Conservation (phyloP, 257 asterid species). For the Cordia subcordata region DNA sequence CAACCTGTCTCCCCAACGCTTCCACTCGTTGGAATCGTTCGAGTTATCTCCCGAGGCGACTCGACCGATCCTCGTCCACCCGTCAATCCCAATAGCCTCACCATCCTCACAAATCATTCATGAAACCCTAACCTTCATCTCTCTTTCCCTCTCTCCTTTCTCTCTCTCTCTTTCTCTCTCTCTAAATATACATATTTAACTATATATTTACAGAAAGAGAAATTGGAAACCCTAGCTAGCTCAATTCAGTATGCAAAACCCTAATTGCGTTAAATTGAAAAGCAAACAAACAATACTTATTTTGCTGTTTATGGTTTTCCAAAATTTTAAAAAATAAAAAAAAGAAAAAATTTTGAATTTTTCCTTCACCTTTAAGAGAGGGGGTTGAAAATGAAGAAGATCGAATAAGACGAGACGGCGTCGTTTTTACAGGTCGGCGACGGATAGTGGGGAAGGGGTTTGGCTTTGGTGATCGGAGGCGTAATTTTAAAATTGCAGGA, state of each 20-base stretch:
- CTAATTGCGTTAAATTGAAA: slow-evolving; percentile 13
- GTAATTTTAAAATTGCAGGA: slow-evolving; percentile 2
- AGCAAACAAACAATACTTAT: slow-evolving; percentile 4
- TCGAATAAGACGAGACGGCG: background rate
- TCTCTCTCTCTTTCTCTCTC: background rate
- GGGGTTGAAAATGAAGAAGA: background rate
- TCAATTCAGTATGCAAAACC: slow-evolving; percentile 14
- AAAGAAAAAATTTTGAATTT: background rate
- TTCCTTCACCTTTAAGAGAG: background rate
- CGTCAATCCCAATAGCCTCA: slow-evolving; percentile 71
- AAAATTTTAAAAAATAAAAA: background rate
- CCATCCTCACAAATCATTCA: slow-evolving; percentile 63
- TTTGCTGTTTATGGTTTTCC: background rate
- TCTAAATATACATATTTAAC: background rate
- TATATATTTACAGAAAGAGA: slow-evolving; percentile 4
- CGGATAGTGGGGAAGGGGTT: background rate
- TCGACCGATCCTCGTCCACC: slow-evolving; percentile 68
- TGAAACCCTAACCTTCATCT: slow-evolving; percentile 39
- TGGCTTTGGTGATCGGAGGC: slow-evolving; percentile 16
- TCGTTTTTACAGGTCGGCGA: slow-evolving; percentile 11
- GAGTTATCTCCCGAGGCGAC: slow-evolving; percentile 88
- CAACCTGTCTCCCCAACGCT: slow-evolving; percentile 85
- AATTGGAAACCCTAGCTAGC: slow-evolving; percentile 17
- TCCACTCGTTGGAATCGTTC: slow-evolving; percentile 86
- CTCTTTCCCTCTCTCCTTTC: slow-evolving; percentile 1